A percentile compares a stretch with the other conserved stretches of the same genome.
phyloP scores from a whole-genome alignment of 768 basidiomycete genomes.

The Boletus bicolor region DNA sequence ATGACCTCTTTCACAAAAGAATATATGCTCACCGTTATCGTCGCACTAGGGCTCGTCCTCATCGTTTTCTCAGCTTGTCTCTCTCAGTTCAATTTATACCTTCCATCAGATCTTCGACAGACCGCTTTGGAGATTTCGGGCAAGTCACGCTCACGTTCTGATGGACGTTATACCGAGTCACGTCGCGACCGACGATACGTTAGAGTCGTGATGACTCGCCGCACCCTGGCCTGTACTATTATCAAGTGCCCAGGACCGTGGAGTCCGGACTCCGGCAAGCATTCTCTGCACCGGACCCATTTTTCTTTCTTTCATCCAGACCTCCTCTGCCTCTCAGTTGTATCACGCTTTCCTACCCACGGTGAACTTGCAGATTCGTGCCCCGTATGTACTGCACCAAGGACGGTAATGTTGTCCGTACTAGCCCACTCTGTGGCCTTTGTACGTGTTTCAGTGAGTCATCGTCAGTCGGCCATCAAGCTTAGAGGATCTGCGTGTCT shows the following conservation, averaged over 20 bases:
- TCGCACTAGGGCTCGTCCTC: background rate
- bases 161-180: background rate
- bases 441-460: too few relatives aligned
- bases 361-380: background rate
- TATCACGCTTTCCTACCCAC: background rate
- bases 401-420: background rate
- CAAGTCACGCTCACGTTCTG: background rate
- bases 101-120: too few relatives aligned
- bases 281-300: background rate
- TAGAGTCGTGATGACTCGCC: too few relatives aligned
- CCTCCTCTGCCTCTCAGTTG: too few relatives aligned
- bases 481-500: too few relatives aligned
- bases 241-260: too few relatives aligned
- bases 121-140: too few relatives aligned
- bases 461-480: too few relatives aligned
- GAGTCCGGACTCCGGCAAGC: background rate
- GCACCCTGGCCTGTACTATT: too few relatives aligned
- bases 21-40: background rate
- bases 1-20: background rate
- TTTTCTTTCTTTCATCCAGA: background rate
- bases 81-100: background rate
- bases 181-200: too few relatives aligned
- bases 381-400: background rate
- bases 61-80: too few relatives aligned
- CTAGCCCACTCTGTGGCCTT: too few relatives aligned